Conservation (phyloP, 176 grass and related monocot species). For the Ensete ventricosum region DNA sequence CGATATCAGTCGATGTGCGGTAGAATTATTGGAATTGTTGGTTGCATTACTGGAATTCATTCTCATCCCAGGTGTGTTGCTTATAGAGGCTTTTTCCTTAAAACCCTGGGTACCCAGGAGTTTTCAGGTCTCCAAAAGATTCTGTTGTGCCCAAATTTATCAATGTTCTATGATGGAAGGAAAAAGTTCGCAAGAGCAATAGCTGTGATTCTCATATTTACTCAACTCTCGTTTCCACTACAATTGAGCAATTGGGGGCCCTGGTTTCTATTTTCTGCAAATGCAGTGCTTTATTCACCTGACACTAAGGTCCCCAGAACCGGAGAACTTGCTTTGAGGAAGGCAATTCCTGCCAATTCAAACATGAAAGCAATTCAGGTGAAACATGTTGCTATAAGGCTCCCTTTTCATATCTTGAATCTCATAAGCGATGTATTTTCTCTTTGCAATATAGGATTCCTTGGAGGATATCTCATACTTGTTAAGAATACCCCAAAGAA, state of each 20-base stretch:
- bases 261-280: slow-evolving; percentile 32
- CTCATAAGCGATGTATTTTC: not conserved
- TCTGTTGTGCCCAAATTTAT: not conserved
- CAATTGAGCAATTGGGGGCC: slow-evolving; percentile 9
- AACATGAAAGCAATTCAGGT: slow-evolving; percentile 93
- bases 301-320: slow-evolving; percentile 87
- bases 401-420: not conserved
- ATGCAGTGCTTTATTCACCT: slow-evolving; percentile 82
- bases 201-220: slow-evolving; percentile 49
- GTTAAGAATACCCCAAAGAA: slow-evolving; percentile 91
- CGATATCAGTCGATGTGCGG: not conserved
- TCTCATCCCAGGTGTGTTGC: not conserved
- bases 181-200: slow-evolving; percentile 38
- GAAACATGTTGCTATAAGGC: not conserved
- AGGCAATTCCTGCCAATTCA: slow-evolving; percentile 71
- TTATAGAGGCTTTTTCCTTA: not conserved
- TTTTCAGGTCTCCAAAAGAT: not conserved
- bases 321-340: slow-evolving; percentile 83
- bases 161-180: not conserved
- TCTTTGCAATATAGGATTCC: slow-evolving; percentile 41
- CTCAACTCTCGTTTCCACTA: slow-evolving; percentile 56
- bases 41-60: not conserved
- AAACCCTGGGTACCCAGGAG: not conserved
- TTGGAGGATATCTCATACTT: slow-evolving; percentile 91
- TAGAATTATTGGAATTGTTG: not conserved